Evolutionary conservation across 495 filamentous ascomycete genomes (phyloP).

Genomic region (Trichoderma orchidacearum): DNA sequence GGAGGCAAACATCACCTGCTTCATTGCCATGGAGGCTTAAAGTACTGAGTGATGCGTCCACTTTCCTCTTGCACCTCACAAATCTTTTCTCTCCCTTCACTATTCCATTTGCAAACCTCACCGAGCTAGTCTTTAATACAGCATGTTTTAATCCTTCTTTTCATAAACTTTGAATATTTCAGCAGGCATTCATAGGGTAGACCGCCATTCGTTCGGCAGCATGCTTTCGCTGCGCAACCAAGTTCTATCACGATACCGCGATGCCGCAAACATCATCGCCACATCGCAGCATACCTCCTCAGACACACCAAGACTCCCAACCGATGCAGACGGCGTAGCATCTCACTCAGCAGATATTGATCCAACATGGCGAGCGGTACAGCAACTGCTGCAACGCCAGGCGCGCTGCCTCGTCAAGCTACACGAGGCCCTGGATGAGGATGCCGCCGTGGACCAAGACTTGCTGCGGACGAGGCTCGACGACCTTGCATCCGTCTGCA

Average conservation of each 20-base stretch:
- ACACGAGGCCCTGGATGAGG: not conserved
- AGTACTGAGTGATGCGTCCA: not conserved
- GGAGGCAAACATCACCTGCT: too few relatives aligned
- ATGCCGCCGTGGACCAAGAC: not conserved
- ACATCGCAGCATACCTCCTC: not conserved
- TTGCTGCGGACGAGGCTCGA: not conserved
- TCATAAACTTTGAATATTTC: too few relatives aligned
- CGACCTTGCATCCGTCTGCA: slow-evolving; percentile 1
- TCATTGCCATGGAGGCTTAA: too few relatives aligned
- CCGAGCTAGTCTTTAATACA: too few relatives aligned
- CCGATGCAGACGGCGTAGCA: not conserved
- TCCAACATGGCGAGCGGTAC: not conserved
- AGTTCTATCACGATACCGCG: not conserved
- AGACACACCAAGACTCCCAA: not conserved
- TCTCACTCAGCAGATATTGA: not conserved
- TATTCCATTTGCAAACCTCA: too few relatives aligned
- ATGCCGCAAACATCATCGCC: not conserved
- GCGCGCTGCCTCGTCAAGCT: not conserved
- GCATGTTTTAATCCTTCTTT: too few relatives aligned
- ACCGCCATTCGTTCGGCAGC: too few relatives aligned
- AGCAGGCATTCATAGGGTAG: too few relatives aligned
- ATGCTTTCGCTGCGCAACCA: not conserved
- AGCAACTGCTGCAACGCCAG: not conserved
- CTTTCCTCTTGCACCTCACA: not conserved
- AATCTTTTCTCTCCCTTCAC: not conserved